A percentile compares a stretch with the other conserved stretches of the same genome.
phyloP scores from a whole-genome alignment of 345 rosid species.

The Mercurialis annua region DNA sequence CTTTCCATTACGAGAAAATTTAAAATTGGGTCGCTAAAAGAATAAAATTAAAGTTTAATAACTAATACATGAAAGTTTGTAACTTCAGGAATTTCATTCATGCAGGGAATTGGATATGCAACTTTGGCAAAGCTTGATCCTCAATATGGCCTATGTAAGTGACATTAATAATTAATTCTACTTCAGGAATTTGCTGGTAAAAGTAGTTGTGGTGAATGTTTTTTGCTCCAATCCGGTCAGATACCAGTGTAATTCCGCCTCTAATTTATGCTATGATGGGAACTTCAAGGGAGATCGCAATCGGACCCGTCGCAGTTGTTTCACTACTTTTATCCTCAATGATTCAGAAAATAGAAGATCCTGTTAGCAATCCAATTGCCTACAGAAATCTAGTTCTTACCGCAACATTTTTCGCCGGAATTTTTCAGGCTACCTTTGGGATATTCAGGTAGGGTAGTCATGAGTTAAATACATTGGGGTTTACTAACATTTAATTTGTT shows the following conservation, averaged over 20 bases:
- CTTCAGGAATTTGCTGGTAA: not conserved
- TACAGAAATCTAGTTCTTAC: constrained; percentile 71
- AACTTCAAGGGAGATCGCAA: constrained; percentile 85
- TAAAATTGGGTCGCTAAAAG: too few relatives aligned
- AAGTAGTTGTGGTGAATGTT: not conserved
- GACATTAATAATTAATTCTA: not conserved
- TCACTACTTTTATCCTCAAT: constrained; percentile 80
- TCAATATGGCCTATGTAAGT: constrained; percentile 87
- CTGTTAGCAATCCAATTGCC: constrained; percentile 50
- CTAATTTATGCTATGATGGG: constrained; percentile 87
- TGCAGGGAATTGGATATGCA: constrained; percentile 91
- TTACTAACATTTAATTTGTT: not conserved
- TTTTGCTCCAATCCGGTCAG: constrained; percentile 27
- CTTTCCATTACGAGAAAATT: too few relatives aligned
- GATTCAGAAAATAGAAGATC: constrained; percentile 61
- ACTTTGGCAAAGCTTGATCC: constrained; percentile 93
- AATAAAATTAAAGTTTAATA: too few relatives aligned
- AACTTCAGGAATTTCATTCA: too few relatives aligned
- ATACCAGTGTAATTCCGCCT: constrained; percentile 86
- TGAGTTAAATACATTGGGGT: not conserved
- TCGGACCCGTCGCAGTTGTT: constrained; percentile 93
- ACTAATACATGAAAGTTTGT: too few relatives aligned
- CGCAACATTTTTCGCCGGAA: constrained; percentile 77
- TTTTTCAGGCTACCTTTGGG: constrained; percentile 77
- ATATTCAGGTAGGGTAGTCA: constrained; percentile 46